phyloP scores from a whole-genome alignment of 2,329 filamentous ascomycete species.

The Achaetomium macrosporum region DNA sequence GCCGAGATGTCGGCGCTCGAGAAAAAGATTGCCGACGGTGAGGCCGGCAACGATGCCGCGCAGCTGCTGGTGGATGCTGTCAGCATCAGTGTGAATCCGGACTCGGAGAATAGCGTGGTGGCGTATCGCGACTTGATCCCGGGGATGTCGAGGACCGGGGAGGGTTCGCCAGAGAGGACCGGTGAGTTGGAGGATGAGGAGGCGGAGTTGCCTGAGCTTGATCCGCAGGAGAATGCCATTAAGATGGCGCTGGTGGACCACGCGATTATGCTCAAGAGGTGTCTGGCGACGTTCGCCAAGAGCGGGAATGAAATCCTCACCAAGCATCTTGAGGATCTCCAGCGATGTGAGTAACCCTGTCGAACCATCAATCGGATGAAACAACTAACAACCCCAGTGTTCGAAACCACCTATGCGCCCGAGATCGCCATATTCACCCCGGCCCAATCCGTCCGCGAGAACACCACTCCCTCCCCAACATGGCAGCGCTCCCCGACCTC shows the following conservation, averaged over 20 bases:
- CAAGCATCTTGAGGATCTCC: constrained; percentile 53
- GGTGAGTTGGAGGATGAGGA: constrained; percentile 35
- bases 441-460: constrained; percentile 38
- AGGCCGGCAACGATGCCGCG: constrained; percentile 55
- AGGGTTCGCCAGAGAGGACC: constrained; percentile 32
- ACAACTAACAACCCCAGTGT: constrained; percentile 40
- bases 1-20: constrained; percentile 74
- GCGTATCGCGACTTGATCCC: constrained; percentile 72
- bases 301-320: constrained; percentile 55
- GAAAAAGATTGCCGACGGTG: constrained; percentile 65
- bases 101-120: constrained; percentile 69
- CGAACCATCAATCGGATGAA: too few species aligned
- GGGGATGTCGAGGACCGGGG: constrained; percentile 37
- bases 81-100: constrained; percentile 67
- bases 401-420: constrained; percentile 56
- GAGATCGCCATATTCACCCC: constrained; percentile 60
- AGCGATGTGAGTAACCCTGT: constrained; percentile 51
- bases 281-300: constrained; percentile 62
- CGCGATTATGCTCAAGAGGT: constrained; percentile 79
- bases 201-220: constrained; percentile 43
- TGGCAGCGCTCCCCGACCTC: constrained; percentile 47
- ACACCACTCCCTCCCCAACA: constrained; percentile 40
- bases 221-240: constrained; percentile 68
- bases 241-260: constrained; percentile 85
- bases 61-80: constrained; percentile 69